Conservation (phyloP, 2,329 filamentous ascomycete species). For the Sclerotinia glacialis region DNA sequence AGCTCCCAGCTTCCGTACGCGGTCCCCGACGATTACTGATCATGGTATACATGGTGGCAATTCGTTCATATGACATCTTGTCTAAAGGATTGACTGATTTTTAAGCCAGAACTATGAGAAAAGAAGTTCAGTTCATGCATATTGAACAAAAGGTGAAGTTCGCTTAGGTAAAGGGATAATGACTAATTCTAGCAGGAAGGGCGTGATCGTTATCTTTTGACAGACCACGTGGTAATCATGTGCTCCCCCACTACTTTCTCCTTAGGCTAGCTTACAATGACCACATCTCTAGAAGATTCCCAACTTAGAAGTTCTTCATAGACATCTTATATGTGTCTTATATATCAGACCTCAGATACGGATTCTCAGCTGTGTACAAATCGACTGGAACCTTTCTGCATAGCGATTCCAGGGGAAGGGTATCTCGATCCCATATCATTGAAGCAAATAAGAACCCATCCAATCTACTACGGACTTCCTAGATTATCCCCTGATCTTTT, state of each 20-base stretch:
- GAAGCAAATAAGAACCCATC: neutral
- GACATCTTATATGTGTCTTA: neutral
- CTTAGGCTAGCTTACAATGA: neutral
- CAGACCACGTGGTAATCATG: neutral
- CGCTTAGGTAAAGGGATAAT: neutral
- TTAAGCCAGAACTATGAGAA: neutral
- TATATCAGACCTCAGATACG: neutral
- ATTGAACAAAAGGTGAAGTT: neutral
- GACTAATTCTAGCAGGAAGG: slow-evolving; percentile 7
- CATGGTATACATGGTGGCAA: neutral
- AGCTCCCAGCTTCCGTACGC: neutral
- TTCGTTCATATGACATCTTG: neutral
- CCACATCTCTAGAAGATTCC: neutral
- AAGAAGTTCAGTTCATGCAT: neutral
- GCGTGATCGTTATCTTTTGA: neutral
- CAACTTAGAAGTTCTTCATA: neutral
- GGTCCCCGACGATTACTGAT: neutral
- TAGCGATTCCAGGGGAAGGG: neutral
- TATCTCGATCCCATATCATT: neutral
- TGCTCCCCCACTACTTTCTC: neutral
- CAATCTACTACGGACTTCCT: neutral
- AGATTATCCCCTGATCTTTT: neutral
- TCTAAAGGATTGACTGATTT: neutral
- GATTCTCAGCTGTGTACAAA: neutral
- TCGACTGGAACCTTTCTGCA: neutral